phyloP scores from a whole-genome alignment of 2,329 filamentous ascomycete genomes.

The Talaromyces sp. region DNA sequence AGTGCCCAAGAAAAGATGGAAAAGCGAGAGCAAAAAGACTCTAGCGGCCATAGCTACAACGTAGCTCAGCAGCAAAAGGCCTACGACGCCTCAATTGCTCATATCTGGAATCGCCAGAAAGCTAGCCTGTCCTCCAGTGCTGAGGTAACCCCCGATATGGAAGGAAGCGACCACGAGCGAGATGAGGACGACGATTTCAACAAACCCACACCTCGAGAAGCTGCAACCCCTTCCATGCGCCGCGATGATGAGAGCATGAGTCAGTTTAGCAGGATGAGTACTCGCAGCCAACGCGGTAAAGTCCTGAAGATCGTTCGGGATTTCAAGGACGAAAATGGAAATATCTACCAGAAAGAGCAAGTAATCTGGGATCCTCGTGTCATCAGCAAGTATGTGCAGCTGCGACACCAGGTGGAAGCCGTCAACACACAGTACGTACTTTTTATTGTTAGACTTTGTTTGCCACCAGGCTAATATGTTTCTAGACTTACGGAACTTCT shows the following conservation, averaged over 20 bases:
- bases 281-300: slow-evolving; percentile 64
- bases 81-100: slow-evolving; percentile 85
- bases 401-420: slow-evolving; percentile 66
- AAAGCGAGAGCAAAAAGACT: slow-evolving; percentile 64
- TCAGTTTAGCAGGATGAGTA: slow-evolving; percentile 69
- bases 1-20: slow-evolving; percentile 83
- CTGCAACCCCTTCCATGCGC: slow-evolving; percentile 53
- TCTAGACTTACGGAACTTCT: slow-evolving; percentile 55
- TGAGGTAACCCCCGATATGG: slow-evolving; percentile 66
- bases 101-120: slow-evolving; percentile 90
- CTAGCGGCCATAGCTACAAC: slow-evolving; percentile 92
- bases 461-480: slow-evolving; percentile 9
- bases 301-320: slow-evolving; percentile 70
- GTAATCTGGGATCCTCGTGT: slow-evolving; percentile 75
- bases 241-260: slow-evolving; percentile 73
- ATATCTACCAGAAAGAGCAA: slow-evolving; percentile 56
- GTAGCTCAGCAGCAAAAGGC: slow-evolving; percentile 89
- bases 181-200: slow-evolving; percentile 43
- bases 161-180: slow-evolving; percentile 44
- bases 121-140: slow-evolving; percentile 67
- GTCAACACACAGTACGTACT: slow-evolving; percentile 66
- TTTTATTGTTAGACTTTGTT: neutral
- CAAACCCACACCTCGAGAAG: slow-evolving; percentile 60
- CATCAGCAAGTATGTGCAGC: slow-evolving; percentile 81
- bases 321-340: slow-evolving; percentile 58